phyloP scores from a whole-genome alignment of 257 asterid genomes.

The Rauvolfia tetraphylla region DNA sequence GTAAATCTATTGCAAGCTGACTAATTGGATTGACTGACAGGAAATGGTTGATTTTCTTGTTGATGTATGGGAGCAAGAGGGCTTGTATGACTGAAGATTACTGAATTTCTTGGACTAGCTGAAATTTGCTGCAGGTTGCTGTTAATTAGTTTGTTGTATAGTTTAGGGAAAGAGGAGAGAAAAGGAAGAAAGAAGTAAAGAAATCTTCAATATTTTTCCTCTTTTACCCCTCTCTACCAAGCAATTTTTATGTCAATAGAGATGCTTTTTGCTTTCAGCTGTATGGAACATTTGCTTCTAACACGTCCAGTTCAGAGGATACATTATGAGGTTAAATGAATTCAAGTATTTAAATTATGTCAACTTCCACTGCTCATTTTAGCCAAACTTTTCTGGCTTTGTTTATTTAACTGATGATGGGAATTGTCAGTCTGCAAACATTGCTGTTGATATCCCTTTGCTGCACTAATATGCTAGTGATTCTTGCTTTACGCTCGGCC shows the following conservation, averaged over 20 bases:
- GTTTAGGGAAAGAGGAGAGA: slow-evolving; percentile 9
- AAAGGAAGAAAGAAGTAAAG: background rate
- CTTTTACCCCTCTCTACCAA: background rate
- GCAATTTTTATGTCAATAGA: background rate
- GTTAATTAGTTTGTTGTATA: slow-evolving; percentile 20
- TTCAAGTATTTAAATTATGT: background rate
- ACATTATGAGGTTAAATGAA: background rate
- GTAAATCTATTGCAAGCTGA: background rate
- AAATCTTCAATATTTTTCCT: background rate
- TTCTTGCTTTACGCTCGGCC: background rate
- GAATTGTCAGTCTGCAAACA: background rate
- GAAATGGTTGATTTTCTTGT: slow-evolving; percentile 48
- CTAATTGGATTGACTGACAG: slow-evolving; percentile 10
- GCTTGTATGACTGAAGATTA: slow-evolving; percentile 37
- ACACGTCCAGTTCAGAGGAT: background rate
- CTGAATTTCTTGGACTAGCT: background rate
- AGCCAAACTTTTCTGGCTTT: background rate
- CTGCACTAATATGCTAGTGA: background rate
- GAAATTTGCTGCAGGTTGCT: background rate
- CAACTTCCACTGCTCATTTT: background rate
- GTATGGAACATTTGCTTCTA: background rate
- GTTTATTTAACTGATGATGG: background rate
- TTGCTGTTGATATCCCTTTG: background rate
- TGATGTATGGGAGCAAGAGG: slow-evolving; percentile 46
- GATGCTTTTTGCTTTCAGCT: background rate